Percentiles rank a stretch among this genome's conserved stretches.
Conservation (phyloP, 2,329 filamentous ascomycete species). For the Pseudocercospora pini-densiflorae region DNA sequence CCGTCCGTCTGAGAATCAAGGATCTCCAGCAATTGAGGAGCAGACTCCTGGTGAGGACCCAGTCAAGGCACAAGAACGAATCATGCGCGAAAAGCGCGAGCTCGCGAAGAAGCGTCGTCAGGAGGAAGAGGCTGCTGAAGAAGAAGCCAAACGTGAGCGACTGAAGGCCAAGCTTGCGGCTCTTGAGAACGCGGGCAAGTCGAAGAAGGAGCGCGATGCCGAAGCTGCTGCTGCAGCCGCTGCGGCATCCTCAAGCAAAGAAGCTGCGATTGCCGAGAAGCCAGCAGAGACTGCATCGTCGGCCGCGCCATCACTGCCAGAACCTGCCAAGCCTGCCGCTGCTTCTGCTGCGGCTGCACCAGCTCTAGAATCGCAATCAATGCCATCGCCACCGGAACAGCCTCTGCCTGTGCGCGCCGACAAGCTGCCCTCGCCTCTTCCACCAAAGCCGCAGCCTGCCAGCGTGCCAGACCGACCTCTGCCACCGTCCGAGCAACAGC, state of each 20-base stretch:
- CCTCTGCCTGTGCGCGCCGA: conserved; percentile 19
- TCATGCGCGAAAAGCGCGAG: conserved; percentile 47
- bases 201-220: conserved; percentile 40
- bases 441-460: conserved; percentile 25
- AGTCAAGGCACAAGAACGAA: conserved; percentile 66
- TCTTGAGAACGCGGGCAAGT: conserved; percentile 39
- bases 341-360: conserved; percentile 21
- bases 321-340: conserved; percentile 27
- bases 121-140: conserved; percentile 37
- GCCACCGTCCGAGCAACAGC: conserved; percentile 17
- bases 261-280: conserved; percentile 18
- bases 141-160: conserved; percentile 37
- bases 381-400: conserved; percentile 20
- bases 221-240: conserved; percentile 36
- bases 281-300: conserved; percentile 19
- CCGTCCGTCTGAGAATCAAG: conserved; percentile 22
- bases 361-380: conserved; percentile 26
- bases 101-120: conserved; percentile 34
- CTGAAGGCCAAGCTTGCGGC: conserved; percentile 42
- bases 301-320: conserved; percentile 9
- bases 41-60: conserved; percentile 57
- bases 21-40: conserved; percentile 16
- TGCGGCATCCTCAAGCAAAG: conserved; percentile 24
- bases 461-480: conserved; percentile 22
- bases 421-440: conserved; percentile 29